Evolutionary conservation across 176 grass and related monocot species (phyloP).

Genomic region (Urochloa ruziziensis): DNA sequence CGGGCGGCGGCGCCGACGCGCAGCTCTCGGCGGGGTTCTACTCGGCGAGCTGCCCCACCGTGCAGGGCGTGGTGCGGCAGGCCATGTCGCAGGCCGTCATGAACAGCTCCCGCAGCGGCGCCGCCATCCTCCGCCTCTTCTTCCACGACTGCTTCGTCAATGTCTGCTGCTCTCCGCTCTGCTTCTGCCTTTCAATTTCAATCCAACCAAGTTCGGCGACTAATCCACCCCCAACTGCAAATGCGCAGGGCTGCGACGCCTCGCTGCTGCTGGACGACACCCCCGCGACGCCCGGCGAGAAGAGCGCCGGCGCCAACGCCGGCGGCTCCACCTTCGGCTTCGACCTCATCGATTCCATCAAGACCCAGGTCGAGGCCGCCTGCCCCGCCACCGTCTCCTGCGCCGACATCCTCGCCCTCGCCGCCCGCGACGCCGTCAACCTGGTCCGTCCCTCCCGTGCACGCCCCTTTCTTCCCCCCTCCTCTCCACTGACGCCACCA

Average conservation of each 20-base stretch:
- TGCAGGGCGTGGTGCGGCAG: slow-evolving; percentile 42
- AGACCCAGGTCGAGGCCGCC: slow-evolving; percentile 56
- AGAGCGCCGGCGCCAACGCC: slow-evolving; percentile 68
- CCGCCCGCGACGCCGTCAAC: slow-evolving; percentile 61
- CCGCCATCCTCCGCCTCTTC: slow-evolving; percentile 58
- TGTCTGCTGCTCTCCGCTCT: neutral
- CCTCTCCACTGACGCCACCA: too few species aligned
- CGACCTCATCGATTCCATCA: slow-evolving; percentile 63
- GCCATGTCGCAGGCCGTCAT: slow-evolving; percentile 52
- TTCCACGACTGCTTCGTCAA: slow-evolving; percentile 62
- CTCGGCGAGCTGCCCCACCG: slow-evolving; percentile 44
- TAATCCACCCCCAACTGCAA: too few species aligned
- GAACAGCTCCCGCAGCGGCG: slow-evolving; percentile 32
- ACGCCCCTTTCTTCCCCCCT: too few species aligned
- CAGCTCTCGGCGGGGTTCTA: slow-evolving; percentile 61
- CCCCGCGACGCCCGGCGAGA: slow-evolving; percentile 54
- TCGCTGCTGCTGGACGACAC: slow-evolving; percentile 83
- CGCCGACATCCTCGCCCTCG: slow-evolving; percentile 81
- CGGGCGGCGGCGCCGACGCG: neutral
- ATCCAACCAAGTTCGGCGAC: too few species aligned
- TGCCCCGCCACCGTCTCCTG: slow-evolving; percentile 60
- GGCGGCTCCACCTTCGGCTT: slow-evolving; percentile 51
- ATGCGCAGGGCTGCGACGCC: slow-evolving; percentile 67
- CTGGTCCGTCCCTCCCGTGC: slow-evolving; percentile 30
- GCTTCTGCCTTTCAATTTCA: neutral